Conservation (phyloP, 768 basidiomycete species). For the Lanmaoa pseudosensibilis region DNA sequence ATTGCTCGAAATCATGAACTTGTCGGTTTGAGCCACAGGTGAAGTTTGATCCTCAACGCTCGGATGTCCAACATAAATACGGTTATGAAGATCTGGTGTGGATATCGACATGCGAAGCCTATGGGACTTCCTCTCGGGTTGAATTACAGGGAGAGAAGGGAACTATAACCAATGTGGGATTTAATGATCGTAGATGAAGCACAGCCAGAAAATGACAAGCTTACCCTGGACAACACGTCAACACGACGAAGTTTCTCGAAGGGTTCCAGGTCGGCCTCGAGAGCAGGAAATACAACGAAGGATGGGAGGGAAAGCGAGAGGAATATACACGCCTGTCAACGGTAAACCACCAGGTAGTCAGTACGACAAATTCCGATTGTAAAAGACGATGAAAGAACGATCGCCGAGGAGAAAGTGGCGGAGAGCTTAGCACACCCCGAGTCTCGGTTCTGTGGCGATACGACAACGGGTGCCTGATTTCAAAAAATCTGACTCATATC, state of each 20-base stretch:
- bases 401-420: slow-evolving; percentile 16
- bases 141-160: slow-evolving; percentile 25
- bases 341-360: slow-evolving; percentile 9
- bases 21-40: slow-evolving; percentile 22
- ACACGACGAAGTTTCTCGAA: slow-evolving; percentile 55
- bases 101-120: slow-evolving; percentile 37
- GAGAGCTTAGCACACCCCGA: background rate
- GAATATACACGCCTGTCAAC: slow-evolving; percentile 51
- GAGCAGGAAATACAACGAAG: slow-evolving; percentile 53
- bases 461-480: slow-evolving; percentile 20
- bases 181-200: background rate
- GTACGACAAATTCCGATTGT: slow-evolving; percentile 14
- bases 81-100: slow-evolving; percentile 33
- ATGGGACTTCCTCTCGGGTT: slow-evolving; percentile 16
- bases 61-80: slow-evolving; percentile 10
- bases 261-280: slow-evolving; percentile 63
- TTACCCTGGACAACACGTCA: slow-evolving; percentile 32
- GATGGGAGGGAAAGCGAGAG: slow-evolving; percentile 50
- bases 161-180: slow-evolving; percentile 5
- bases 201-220: background rate
- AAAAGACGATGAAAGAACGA: slow-evolving; percentile 10
- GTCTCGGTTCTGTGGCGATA: slow-evolving; percentile 6
- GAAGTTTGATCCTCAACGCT: background rate
- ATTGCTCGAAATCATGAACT: slow-evolving; percentile 64
- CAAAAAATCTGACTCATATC: slow-evolving; percentile 21